phyloP scores from a whole-genome alignment of 768 basidiomycete species.

The Suillus spraguei region DNA sequence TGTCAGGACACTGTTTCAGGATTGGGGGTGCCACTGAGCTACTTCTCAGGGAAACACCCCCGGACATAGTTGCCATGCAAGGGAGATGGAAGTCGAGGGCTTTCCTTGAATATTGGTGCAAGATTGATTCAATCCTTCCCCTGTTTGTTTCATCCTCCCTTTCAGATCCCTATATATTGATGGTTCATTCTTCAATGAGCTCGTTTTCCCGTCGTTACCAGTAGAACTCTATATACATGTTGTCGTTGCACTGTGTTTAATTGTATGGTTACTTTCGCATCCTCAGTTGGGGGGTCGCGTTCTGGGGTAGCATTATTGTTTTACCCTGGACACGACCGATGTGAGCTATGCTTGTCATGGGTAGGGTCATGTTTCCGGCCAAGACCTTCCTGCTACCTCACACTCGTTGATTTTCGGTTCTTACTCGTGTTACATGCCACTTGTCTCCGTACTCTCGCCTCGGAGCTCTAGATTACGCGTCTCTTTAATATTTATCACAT shows the following conservation, averaged over 20 bases:
- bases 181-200: background rate
- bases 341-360: too few species aligned
- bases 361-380: too few species aligned
- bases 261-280: too few species aligned
- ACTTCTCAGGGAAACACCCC: conserved; percentile 31
- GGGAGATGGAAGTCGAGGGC: conserved; percentile 35
- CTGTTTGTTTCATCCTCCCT: conserved; percentile 1
- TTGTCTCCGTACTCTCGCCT: too few species aligned
- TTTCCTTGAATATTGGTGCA: conserved; percentile 34
- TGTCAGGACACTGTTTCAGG: conserved; percentile 29
- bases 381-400: too few species aligned
- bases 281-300: too few species aligned
- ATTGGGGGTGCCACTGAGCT: conserved; percentile 32
- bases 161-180: background rate
- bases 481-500: too few species aligned
- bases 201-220: background rate
- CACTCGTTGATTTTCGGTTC: too few species aligned
- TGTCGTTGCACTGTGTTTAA: background rate
- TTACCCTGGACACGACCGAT: too few species aligned
- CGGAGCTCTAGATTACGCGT: too few species aligned
- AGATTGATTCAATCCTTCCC: conserved; percentile 26
- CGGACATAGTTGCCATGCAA: conserved; percentile 29
- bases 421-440: too few species aligned
- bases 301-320: too few species aligned
- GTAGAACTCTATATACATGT: background rate